phyloP scores from a whole-genome alignment of 2,329 filamentous ascomycete genomes.

The Fusarium anguioides region DNA sequence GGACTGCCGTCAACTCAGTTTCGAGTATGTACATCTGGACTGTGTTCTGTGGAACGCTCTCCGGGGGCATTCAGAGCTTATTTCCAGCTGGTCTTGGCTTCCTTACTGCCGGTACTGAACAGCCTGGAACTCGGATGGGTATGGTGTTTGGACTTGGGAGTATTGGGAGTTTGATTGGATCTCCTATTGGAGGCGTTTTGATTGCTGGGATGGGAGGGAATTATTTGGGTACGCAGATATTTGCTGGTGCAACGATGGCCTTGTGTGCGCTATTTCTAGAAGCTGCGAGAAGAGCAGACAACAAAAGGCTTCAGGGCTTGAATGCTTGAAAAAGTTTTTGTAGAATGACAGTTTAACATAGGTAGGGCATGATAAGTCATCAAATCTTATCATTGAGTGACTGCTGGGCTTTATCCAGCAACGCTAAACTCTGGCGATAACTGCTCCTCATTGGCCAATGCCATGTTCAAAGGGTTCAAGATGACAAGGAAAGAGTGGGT shows the following conservation, averaged over 20 bases:
- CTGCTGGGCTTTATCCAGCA: rapidly evolving
- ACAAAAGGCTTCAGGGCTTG: rapidly evolving
- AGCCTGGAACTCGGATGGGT: background rate
- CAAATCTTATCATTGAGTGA: too few relatives aligned
- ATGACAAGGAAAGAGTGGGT: constrained; percentile 28
- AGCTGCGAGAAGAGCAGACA: background rate
- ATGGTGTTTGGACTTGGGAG: background rate
- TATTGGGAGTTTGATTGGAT: background rate
- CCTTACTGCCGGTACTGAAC: background rate
- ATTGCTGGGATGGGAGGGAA: background rate
- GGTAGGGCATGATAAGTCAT: too few relatives aligned
- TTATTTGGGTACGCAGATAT: background rate
- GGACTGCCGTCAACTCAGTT: background rate
- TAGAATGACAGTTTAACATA: too few relatives aligned
- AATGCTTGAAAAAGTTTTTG: background rate
- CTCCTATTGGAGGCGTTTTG: background rate
- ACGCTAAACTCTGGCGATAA: rapidly evolving
- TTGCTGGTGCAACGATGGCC: background rate
- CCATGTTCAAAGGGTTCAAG: background rate
- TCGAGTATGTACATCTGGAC: background rate
- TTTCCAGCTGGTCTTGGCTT: background rate
- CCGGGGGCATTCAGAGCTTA: background rate
- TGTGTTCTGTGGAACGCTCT: background rate
- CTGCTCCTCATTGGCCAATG: background rate
- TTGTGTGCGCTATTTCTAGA: background rate